Evolutionary conservation across 2,329 filamentous ascomycete species (phyloP).

Genomic region (Aspergillus novofumigatus): DNA sequence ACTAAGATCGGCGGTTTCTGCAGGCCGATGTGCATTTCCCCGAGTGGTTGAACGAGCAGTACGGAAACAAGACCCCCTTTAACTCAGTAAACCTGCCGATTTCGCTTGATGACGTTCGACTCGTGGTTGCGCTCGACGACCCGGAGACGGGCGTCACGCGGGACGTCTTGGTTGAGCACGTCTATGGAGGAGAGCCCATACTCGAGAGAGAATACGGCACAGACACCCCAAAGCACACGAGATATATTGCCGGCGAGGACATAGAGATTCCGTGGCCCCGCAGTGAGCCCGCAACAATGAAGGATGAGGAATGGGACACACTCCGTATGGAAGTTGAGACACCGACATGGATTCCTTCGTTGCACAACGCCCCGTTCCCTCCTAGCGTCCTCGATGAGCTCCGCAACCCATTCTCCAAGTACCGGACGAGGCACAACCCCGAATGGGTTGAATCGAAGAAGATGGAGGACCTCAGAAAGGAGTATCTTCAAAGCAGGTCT

Average conservation of each 20-base stretch:
- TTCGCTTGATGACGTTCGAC: constrained; percentile 68
- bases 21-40: constrained; percentile 43
- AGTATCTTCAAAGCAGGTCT: constrained; percentile 41
- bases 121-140: constrained; percentile 72
- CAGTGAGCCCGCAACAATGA: constrained; percentile 45
- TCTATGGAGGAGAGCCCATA: constrained; percentile 53
- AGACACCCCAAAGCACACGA: constrained; percentile 37
- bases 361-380: constrained; percentile 76
- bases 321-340: constrained; percentile 70
- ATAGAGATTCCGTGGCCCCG: constrained; percentile 73
- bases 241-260: constrained; percentile 66
- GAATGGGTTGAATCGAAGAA: constrained; percentile 66
- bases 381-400: constrained; percentile 76
- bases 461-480: constrained; percentile 51
- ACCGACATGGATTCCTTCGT: constrained; percentile 70
- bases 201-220: constrained; percentile 49
- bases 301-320: constrained; percentile 65
- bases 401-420: constrained; percentile 74
- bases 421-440: constrained; percentile 73
- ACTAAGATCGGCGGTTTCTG: neutral
- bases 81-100: constrained; percentile 54
- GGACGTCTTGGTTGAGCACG: constrained; percentile 73
- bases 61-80: constrained; percentile 38
- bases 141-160: constrained; percentile 59
- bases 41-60: constrained; percentile 32